Evolutionary conservation across 495 filamentous ascomycete species (phyloP).

Genomic region (Penicillium paradoxum): DNA sequence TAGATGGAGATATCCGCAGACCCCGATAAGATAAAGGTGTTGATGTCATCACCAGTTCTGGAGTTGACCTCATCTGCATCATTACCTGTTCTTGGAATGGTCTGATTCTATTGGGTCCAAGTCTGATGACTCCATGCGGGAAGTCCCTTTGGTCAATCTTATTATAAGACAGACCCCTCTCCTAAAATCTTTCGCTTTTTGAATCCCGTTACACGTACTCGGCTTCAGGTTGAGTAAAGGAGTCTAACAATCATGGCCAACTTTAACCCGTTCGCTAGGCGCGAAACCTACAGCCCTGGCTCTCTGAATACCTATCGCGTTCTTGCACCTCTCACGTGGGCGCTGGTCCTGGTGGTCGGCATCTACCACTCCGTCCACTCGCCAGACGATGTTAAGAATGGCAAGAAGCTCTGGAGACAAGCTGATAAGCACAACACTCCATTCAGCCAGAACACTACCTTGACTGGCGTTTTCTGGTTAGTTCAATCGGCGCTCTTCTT

Average conservation of each 20-base stretch:
- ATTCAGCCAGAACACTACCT: constrained; percentile 67
- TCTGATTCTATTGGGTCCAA: neutral
- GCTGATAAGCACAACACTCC: constrained; percentile 60
- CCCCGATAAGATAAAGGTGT: neutral
- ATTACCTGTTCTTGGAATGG: neutral
- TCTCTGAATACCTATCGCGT: constrained; percentile 58
- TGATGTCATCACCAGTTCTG: constrained; percentile 3
- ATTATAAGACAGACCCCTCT: constrained; percentile 8
- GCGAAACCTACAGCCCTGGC: constrained; percentile 51
- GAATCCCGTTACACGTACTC: neutral
- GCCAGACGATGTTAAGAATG: constrained; percentile 55
- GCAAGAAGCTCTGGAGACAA: constrained; percentile 62
- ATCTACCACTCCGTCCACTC: constrained; percentile 63
- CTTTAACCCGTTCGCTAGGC: constrained; percentile 65
- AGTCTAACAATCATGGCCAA: constrained; percentile 13
- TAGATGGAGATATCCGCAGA: neutral
- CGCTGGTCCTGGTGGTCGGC: constrained; percentile 59
- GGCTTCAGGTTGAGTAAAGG: neutral
- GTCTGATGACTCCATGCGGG: constrained; percentile 2
- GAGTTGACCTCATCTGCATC: neutral
- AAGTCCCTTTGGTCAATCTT: neutral
- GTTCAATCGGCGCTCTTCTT: neutral
- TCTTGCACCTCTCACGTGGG: constrained; percentile 65
- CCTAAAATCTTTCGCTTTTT: neutral
- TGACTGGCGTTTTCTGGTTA: constrained; percentile 76